Percentiles rank a stretch among this genome's conserved stretches.
Conservation (phyloP, 108 stramenopile species). For the Bacterosira constricta region DNA sequence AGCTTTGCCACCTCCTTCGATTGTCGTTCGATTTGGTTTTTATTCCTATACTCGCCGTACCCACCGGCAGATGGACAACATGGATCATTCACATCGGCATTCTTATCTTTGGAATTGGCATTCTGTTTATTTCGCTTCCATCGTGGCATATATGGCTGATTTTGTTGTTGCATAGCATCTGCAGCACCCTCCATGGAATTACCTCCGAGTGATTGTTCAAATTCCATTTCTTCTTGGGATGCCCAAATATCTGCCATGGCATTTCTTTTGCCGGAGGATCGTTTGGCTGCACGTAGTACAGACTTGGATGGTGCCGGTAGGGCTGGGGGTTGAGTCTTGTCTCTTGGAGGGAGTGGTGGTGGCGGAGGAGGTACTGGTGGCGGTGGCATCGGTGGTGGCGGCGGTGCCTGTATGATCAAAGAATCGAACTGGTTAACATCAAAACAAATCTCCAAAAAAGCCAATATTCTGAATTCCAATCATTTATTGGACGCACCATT, state of each 20-base stretch:
- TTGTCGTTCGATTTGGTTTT: constrained; percentile 49
- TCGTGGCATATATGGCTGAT: constrained; percentile 40
- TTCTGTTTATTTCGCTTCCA: constrained; percentile 52
- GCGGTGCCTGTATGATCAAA: constrained; percentile 30
- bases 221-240: constrained; percentile 80
- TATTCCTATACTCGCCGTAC: constrained; percentile 49
- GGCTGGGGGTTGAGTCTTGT: constrained; percentile 35
- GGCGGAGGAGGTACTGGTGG: constrained; percentile 23
- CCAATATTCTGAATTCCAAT: no score
- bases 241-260: constrained; percentile 82
- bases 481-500: constrained; percentile 1
- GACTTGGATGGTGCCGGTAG: constrained; percentile 69
- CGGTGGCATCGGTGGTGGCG: constrained; percentile 21
- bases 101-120: constrained; percentile 24
- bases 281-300: constrained; percentile 54
- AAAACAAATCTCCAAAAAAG: neutral
- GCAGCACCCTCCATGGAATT: constrained; percentile 3
- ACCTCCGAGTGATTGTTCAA: constrained; percentile 47
- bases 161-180: constrained; percentile 23
- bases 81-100: constrained; percentile 41
- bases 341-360: constrained; percentile 20
- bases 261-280: constrained; percentile 31
- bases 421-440: neutral
- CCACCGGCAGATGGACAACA: constrained; percentile 47
- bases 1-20: constrained; percentile 19